Percentiles rank a stretch among this genome's conserved stretches.
These are phyloP conservation scores for Furcasterigmium furcatum DNA, from an alignment of 2,329 filamentous ascomycete species.

Conservation along the genomic window DNA sequence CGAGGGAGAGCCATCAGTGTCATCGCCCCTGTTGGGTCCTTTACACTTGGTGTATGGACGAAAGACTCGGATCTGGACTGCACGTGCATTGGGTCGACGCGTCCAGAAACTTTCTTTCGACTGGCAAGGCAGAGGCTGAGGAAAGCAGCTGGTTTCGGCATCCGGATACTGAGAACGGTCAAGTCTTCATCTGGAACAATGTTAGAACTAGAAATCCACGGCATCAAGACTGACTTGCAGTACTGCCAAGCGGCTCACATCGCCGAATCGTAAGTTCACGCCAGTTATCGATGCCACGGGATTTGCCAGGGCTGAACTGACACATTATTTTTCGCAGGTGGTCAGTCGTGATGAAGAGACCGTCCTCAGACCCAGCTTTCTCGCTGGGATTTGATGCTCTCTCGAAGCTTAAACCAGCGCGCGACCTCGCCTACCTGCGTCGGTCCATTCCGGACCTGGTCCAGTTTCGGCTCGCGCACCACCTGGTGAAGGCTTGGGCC, in stretches of 20 bases:
- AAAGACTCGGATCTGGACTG: constrained; percentile 61
- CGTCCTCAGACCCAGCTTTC: constrained; percentile 50
- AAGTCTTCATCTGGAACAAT: constrained; percentile 58
- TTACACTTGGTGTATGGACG: constrained; percentile 61
- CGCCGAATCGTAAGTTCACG: constrained; percentile 37
- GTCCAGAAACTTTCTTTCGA: constrained; percentile 58
- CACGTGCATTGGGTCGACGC: constrained; percentile 61
- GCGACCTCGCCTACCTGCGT: constrained; percentile 59
- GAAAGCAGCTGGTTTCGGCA: constrained; percentile 35
- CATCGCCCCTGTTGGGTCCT: constrained; percentile 63
- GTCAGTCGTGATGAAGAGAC: constrained; percentile 42
- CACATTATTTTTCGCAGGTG: constrained; percentile 24
- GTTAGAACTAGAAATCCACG: constrained; percentile 58
- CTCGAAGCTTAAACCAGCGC: constrained; percentile 59
- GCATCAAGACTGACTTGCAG: constrained; percentile 60
- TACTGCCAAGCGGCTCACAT: constrained; percentile 60
- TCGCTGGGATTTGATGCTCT: constrained; percentile 52
- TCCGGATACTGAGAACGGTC: constrained; percentile 54
- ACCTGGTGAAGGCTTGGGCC: constrained; percentile 61
- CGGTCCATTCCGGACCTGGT: constrained; percentile 56
- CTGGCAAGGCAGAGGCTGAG: constrained; percentile 53
- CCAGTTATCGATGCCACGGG: neutral
- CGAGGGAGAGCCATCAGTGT: constrained; percentile 33
- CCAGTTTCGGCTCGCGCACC: constrained; percentile 56
- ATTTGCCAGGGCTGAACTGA: neutral